Evolutionary conservation across 1,284 basidiomycete species (phyloP).

Genomic region (Boletellus deceptivus): DNA sequence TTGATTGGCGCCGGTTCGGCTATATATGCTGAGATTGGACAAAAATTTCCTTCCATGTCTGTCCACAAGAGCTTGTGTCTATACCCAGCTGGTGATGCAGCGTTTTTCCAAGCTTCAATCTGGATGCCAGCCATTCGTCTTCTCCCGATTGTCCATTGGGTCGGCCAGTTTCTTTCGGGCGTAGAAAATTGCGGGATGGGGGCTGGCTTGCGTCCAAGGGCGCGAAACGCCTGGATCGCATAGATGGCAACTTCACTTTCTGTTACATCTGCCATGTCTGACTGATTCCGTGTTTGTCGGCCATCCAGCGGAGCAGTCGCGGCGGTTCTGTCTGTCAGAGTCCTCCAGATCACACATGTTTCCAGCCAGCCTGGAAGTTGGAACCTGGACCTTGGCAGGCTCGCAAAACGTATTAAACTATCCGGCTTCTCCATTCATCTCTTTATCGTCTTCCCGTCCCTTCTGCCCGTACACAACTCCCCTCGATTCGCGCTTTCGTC

Average conservation of each 20-base stretch:
- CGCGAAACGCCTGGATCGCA: background rate
- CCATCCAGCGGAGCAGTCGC: background rate
- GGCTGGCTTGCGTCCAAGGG: background rate
- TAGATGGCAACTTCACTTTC: too few relatives aligned
- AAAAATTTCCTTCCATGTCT: background rate
- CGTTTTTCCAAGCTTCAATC: background rate
- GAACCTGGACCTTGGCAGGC: conserved; percentile 14
- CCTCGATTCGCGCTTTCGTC: too few relatives aligned
- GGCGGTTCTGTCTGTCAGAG: conserved; percentile 8
- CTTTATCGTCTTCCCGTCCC: background rate
- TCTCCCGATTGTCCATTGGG: too few relatives aligned
- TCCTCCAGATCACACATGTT: background rate
- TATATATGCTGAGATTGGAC: background rate
- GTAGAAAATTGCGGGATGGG: too few relatives aligned
- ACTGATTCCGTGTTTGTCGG: too few relatives aligned
- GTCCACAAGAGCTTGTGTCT: background rate
- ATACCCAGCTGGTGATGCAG: background rate
- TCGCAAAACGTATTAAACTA: background rate
- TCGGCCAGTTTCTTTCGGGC: too few relatives aligned
- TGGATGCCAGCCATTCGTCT: too few relatives aligned
- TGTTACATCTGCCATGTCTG: too few relatives aligned
- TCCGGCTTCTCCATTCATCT: rapidly evolving
- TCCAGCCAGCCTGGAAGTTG: conserved; percentile 12
- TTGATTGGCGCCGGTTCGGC: conserved; percentile 1
- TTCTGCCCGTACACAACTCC: too few relatives aligned